Evolutionary conservation across 2,329 filamentous ascomycete species (phyloP).

Genomic region (Ceratocystiopsis brevicomis): DNA sequence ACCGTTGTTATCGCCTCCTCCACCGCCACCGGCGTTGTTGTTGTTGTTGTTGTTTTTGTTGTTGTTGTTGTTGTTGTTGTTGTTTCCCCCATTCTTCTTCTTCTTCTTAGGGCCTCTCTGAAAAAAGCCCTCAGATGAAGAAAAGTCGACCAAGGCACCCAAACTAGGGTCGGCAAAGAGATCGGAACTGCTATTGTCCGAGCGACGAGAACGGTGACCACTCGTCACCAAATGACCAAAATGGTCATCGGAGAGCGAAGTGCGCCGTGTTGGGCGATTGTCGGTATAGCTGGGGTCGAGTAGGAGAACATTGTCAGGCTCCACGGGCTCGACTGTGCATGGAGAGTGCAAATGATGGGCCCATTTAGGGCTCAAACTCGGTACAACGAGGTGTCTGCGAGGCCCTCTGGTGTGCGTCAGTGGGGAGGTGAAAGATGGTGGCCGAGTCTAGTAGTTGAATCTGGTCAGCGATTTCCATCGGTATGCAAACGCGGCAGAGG

Average conservation of each 20-base stretch:
- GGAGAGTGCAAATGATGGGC: slow-evolving; percentile 4
- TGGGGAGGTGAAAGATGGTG: no score
- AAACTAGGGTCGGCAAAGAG: slow-evolving; percentile 22
- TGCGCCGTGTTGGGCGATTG: background rate
- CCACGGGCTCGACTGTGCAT: slow-evolving; percentile 1
- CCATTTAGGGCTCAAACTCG: slow-evolving; percentile 15
- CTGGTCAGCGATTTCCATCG: no score
- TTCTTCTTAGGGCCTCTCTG: slow-evolving; percentile 43
- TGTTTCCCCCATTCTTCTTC: slow-evolving; percentile 20
- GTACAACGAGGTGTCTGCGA: slow-evolving; percentile 8
- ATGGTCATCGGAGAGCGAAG: background rate
- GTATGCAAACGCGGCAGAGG: no score
- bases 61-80: slow-evolving; percentile 25
- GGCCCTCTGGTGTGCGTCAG: no score
- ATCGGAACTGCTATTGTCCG: no score
- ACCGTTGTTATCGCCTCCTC: slow-evolving; percentile 19
- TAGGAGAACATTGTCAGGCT: background rate
- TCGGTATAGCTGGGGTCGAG: no score
- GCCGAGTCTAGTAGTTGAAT: no score
- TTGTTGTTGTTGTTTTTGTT: slow-evolving; percentile 17
- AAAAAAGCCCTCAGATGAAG: slow-evolving; percentile 31
- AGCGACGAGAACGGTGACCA: no score
- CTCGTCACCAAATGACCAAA: background rate
- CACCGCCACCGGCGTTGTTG: slow-evolving; percentile 14
- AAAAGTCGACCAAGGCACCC: slow-evolving; percentile 35